Conservation (phyloP, 2,329 filamentous ascomycete genomes). For the Neofusicoccum laricinum region DNA sequence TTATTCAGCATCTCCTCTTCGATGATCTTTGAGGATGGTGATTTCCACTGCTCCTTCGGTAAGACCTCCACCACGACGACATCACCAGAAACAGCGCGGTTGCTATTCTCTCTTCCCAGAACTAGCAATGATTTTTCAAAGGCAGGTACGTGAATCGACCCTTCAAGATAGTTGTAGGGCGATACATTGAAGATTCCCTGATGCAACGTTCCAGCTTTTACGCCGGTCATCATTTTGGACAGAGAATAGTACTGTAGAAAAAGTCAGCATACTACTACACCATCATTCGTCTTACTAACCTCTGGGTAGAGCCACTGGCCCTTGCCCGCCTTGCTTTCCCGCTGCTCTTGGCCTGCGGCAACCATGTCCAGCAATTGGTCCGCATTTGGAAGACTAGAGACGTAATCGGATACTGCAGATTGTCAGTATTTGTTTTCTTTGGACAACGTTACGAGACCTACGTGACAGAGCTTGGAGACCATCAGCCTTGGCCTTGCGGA, state of each 20-base stretch:
- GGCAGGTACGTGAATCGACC: constrained; percentile 81
- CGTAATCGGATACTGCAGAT: constrained; percentile 62
- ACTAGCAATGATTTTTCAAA: constrained; percentile 88
- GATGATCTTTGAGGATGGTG: constrained; percentile 90
- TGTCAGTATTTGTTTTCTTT: constrained; percentile 18
- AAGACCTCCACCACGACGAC: constrained; percentile 90
- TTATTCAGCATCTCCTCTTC: constrained; percentile 90
- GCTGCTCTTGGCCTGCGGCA: constrained; percentile 69
- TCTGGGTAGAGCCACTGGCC: constrained; percentile 80
- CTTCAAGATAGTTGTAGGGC: constrained; percentile 96
- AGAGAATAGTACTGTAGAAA: constrained; percentile 67
- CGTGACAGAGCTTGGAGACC: constrained; percentile 64
- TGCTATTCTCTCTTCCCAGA: constrained; percentile 92
- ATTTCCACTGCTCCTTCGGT: constrained; percentile 94
- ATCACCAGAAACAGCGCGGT: constrained; percentile 87
- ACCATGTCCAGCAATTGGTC: constrained; percentile 92
- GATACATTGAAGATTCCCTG: constrained; percentile 96
- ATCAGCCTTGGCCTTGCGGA: constrained; percentile 76
- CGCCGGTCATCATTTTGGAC: constrained; percentile 90
- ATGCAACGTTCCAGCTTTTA: constrained; percentile 84
- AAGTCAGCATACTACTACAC: neutral
- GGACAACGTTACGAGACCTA: constrained; percentile 21
- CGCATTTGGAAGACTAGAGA: constrained; percentile 77
- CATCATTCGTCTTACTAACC: neutral
- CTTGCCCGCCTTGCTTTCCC: constrained; percentile 62